phyloP scores from a whole-genome alignment of 2,329 filamentous ascomycete genomes.

The Stachybotrys chartarum region DNA sequence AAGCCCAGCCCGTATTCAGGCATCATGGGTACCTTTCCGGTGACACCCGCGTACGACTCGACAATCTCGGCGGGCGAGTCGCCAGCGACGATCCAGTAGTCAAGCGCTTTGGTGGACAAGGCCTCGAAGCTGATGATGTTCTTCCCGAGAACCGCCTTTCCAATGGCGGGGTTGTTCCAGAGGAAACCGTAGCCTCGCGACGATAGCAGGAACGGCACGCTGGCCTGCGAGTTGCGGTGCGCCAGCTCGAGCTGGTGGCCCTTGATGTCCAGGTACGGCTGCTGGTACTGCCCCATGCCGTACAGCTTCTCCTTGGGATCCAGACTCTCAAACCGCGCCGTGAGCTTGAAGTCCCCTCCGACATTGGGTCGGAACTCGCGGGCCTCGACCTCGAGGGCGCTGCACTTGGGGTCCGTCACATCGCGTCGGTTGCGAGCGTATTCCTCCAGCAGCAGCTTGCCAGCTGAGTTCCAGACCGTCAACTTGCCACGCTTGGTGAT shows the following conservation, averaged over 20 bases:
- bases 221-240: conserved; percentile 60
- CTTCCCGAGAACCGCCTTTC: conserved; percentile 52
- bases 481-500: conserved; percentile 21
- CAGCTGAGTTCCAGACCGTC: conserved; percentile 16
- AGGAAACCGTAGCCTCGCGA: conserved; percentile 55
- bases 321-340: conserved; percentile 50
- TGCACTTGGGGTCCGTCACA: conserved; percentile 51
- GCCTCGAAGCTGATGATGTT: conserved; percentile 58
- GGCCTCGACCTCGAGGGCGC: conserved; percentile 47
- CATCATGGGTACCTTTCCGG: conserved; percentile 58
- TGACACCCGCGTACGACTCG: conserved; percentile 46
- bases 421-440: conserved; percentile 21
- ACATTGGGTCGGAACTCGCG: conserved; percentile 49
- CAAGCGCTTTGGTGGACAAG: conserved; percentile 46
- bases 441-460: conserved; percentile 21
- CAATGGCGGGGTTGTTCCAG: conserved; percentile 60
- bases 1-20: conserved; percentile 62
- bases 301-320: conserved; percentile 52
- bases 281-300: conserved; percentile 64
- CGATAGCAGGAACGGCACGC: conserved; percentile 54
- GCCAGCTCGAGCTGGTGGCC: conserved; percentile 56
- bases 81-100: conserved; percentile 59
- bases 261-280: conserved; percentile 56
- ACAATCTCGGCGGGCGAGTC: conserved; percentile 48
- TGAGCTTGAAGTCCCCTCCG: conserved; percentile 48